These are phyloP conservation scores for Hortiboletus campestris DNA, from an alignment of 768 basidiomycete species.

Conservation along the genomic window DNA sequence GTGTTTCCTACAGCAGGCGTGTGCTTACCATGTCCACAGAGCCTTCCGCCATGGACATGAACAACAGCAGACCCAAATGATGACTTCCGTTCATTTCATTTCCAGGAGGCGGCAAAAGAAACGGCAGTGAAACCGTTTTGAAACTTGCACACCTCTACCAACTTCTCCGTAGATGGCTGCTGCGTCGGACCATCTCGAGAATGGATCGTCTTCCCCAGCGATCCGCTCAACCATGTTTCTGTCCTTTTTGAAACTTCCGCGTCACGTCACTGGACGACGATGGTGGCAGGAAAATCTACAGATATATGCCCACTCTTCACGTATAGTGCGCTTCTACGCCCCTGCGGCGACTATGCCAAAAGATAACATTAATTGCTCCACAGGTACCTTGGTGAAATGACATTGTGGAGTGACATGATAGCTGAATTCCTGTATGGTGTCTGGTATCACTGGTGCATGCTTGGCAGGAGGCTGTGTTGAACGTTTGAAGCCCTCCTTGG, in stretches of 20 bases:
- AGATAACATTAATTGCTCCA: not conserved
- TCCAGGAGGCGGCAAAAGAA: not conserved
- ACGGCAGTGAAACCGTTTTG: not conserved
- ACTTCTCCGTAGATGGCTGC: not conserved
- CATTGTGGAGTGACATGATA: not conserved
- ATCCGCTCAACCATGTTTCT: not conserved
- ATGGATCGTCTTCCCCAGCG: not conserved
- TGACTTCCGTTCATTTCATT: not conserved
- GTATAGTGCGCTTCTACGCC: not conserved
- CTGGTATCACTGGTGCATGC: not conserved
- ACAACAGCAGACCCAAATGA: not conserved
- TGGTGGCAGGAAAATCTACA: not conserved
- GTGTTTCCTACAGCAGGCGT: not conserved
- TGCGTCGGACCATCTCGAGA: not conserved
- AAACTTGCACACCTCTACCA: not conserved
- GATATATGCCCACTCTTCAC: not conserved
- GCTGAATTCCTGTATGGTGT: not conserved
- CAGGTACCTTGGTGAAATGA: not conserved
- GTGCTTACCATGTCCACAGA: not conserved
- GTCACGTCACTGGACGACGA: not conserved
- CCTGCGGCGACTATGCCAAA: not conserved
- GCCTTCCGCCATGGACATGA: not conserved
- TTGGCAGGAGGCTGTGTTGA: conserved; percentile 1
- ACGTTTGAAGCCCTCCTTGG: not conserved
- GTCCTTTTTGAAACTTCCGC: not conserved